A percentile compares a stretch with the other conserved stretches of the same genome.
These are phyloP conservation scores for Fusarium caatingaense DNA, from an alignment of 2,329 filamentous ascomycete species.

Conservation along the genomic window DNA sequence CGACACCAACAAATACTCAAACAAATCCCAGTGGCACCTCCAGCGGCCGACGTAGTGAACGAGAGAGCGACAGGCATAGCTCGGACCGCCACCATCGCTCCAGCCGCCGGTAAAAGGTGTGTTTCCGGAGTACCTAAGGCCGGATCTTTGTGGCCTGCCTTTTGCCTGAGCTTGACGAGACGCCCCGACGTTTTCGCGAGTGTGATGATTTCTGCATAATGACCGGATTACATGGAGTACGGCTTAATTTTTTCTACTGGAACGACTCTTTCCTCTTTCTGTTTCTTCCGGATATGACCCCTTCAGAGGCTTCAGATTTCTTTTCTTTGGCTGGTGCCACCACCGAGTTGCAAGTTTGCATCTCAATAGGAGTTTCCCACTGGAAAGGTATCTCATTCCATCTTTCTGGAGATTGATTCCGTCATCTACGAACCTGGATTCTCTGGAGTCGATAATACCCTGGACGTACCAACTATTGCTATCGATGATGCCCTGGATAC, in stretches of 20 bases:
- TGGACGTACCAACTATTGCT: conserved; percentile 43
- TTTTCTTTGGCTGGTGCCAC: conserved; percentile 43
- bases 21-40: conserved; percentile 52
- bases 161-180: conserved; percentile 39
- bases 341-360: conserved; percentile 48
- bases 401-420: conserved; percentile 36
- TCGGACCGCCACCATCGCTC: conserved; percentile 55
- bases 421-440: conserved; percentile 36
- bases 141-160: conserved; percentile 32
- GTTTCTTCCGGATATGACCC: conserved; percentile 43
- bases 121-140: conserved; percentile 35
- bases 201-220: conserved; percentile 49
- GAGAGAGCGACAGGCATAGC: conserved; percentile 56
- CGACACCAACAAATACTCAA: conserved; percentile 55
- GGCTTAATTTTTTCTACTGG: conserved; percentile 42
- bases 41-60: conserved; percentile 56
- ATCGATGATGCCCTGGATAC: conserved; percentile 42
- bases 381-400: conserved; percentile 43
- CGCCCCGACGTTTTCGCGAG: conserved; percentile 42
- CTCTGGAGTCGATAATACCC: conserved; percentile 40
- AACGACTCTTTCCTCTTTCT: conserved; percentile 44
- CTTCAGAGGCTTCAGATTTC: conserved; percentile 38
- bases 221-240: conserved; percentile 45
- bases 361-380: conserved; percentile 39
- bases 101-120: conserved; percentile 51